Conservation (phyloP, 2,329 filamentous ascomycete genomes). For the Fusarium subglutinans region DNA sequence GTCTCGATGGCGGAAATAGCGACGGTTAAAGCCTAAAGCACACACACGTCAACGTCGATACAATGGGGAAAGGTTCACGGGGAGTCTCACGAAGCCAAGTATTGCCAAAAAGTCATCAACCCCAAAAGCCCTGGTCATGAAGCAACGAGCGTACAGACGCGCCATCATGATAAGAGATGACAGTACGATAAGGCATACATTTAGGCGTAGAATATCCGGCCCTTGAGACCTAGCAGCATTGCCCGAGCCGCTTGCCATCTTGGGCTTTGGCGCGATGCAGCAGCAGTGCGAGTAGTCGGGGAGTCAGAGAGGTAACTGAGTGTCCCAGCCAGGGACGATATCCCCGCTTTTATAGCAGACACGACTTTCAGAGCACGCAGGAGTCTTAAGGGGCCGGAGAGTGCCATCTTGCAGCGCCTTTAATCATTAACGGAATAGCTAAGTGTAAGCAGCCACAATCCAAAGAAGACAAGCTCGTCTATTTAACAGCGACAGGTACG, state of each 20-base stretch:
- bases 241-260: neutral
- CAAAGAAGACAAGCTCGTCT: neutral
- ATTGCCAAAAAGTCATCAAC: neutral
- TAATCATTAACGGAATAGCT: accelerated
- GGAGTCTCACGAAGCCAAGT: neutral
- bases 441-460: neutral
- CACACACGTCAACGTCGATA: accelerated
- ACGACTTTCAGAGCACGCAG: too few species aligned
- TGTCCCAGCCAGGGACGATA: neutral
- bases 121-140: neutral
- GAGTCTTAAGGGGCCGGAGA: neutral
- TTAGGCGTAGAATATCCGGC: accelerated
- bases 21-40: neutral
- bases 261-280: neutral
- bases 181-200: neutral
- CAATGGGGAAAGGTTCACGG: accelerated
- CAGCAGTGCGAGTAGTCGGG: neutral
- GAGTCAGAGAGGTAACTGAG: too few species aligned
- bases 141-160: neutral
- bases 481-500: neutral
- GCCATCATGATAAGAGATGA: neutral
- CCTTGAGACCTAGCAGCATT: neutral
- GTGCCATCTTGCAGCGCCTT: neutral
- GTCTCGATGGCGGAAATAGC: neutral
- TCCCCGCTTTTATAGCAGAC: neutral